Evolutionary conservation across 331 rosid genomes (phyloP).

Genomic region (Saraca asoca): DNA sequence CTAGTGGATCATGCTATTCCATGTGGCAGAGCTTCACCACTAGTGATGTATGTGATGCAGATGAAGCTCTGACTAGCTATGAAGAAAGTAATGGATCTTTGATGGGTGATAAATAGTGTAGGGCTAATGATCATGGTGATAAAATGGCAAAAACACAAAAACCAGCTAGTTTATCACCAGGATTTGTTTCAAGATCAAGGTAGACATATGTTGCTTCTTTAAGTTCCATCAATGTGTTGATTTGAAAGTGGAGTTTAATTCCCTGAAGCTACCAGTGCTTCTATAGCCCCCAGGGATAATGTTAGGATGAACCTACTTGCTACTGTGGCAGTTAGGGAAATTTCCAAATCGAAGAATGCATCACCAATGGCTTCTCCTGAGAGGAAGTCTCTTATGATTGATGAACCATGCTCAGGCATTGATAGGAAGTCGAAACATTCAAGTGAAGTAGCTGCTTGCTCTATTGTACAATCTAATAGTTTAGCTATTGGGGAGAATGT

Average conservation of each 20-base stretch:
- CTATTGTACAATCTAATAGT: slow-evolving; percentile 39
- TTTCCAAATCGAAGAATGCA: slow-evolving; percentile 60
- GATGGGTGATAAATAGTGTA: slow-evolving; percentile 45
- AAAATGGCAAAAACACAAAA: slow-evolving; percentile 45
- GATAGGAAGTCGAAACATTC: slow-evolving; percentile 50
- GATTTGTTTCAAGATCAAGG: slow-evolving; percentile 53
- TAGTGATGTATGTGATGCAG: slow-evolving; percentile 52
- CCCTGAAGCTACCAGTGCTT: slow-evolving; percentile 65
- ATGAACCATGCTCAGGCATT: slow-evolving; percentile 41
- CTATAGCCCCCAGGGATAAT: slow-evolving; percentile 63
- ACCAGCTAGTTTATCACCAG: slow-evolving; percentile 46
- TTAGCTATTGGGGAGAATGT: slow-evolving; percentile 34
- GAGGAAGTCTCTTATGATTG: slow-evolving; percentile 45
- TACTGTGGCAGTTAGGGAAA: slow-evolving; percentile 83
- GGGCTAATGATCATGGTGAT: slow-evolving; percentile 46
- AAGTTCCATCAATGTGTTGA: slow-evolving; percentile 76
- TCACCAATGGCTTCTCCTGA: slow-evolving; percentile 64
- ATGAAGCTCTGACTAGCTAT: slow-evolving; percentile 41
- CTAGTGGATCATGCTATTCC: slow-evolving; percentile 47
- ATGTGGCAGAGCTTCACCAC: slow-evolving; percentile 60
- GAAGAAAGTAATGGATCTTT: slow-evolving; percentile 63
- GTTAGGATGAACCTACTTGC: slow-evolving; percentile 86
- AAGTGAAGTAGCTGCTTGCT: slow-evolving; percentile 40
- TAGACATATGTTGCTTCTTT: slow-evolving; percentile 64
- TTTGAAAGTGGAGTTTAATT: slow-evolving; percentile 80